Percentiles rank a stretch among this genome's conserved stretches.
Conservation (phyloP, 495 filamentous ascomycete genomes). For the Saxophila tyrrhenica region DNA sequence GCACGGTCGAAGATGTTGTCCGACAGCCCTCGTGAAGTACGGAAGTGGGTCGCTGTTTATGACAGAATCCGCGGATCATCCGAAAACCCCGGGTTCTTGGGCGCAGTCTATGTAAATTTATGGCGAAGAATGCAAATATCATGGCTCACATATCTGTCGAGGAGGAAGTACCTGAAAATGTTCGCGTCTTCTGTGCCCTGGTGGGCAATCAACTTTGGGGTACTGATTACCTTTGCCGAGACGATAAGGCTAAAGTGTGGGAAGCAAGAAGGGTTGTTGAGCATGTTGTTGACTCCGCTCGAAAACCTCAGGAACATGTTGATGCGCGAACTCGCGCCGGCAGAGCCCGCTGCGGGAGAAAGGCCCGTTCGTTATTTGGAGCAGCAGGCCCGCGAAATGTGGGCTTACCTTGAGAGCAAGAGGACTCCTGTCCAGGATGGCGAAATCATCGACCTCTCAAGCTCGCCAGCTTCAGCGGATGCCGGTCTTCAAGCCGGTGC, state of each 20-base stretch:
- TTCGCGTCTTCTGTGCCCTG: background rate
- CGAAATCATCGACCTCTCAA: background rate
- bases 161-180: background rate
- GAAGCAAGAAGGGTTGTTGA: conserved; percentile 6
- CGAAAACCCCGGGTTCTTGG: background rate
- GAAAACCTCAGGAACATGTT: background rate
- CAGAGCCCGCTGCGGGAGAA: background rate
- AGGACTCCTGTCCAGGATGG: background rate
- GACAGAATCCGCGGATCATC: too few species aligned
- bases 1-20: background rate
- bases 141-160: background rate
- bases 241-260: conserved; percentile 10
- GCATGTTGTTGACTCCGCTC: conserved; percentile 3
- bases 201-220: conserved; percentile 1
- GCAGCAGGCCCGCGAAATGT: background rate
- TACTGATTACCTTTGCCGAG: conserved; percentile 14
- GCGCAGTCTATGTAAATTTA: background rate
- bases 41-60: too few species aligned
- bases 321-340: background rate
- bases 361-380: background rate
- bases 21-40: too few species aligned
- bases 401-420: background rate
- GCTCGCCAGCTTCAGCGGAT: background rate
- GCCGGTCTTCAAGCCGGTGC: background rate
- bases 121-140: too few species aligned